phyloP scores from a whole-genome alignment of 2,329 filamentous ascomycete species.

The Stachybotrys elegans region DNA sequence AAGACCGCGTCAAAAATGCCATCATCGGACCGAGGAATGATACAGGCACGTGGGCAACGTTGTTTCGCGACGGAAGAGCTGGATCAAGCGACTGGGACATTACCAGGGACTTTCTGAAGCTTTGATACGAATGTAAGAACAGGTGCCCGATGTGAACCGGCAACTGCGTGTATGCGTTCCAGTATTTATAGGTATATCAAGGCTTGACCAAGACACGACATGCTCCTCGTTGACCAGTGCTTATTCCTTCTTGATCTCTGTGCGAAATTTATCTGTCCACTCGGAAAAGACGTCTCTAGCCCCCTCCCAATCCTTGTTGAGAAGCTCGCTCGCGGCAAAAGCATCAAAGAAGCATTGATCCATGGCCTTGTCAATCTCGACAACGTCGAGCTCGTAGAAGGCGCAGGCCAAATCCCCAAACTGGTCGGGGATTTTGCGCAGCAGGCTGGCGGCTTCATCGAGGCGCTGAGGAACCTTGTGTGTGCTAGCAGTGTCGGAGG shows the following conservation, averaged over 20 bases:
- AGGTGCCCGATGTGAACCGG: too few relatives aligned
- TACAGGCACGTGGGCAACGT: slow-evolving; percentile 20
- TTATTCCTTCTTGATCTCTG: slow-evolving; percentile 41
- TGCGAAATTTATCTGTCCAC: slow-evolving; percentile 62
- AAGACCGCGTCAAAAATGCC: slow-evolving; percentile 22
- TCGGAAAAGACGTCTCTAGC: slow-evolving; percentile 70
- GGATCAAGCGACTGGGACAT: slow-evolving; percentile 22
- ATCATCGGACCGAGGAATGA: slow-evolving; percentile 19
- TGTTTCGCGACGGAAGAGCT: slow-evolving; percentile 20
- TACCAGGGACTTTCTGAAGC: slow-evolving; percentile 19
- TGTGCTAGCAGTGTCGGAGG: slow-evolving; percentile 17
- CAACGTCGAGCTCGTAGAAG: slow-evolving; percentile 65
- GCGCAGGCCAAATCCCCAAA: slow-evolving; percentile 66
- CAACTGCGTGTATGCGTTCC: too few relatives aligned
- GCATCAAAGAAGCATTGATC: slow-evolving; percentile 57
- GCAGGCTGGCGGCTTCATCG: slow-evolving; percentile 50
- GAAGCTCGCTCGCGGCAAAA: slow-evolving; percentile 47
- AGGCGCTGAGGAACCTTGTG: slow-evolving; percentile 34
- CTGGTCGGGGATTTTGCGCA: slow-evolving; percentile 58
- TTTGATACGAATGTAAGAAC: slow-evolving; percentile 7
- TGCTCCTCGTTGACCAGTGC: too few relatives aligned
- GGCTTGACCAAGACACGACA: too few relatives aligned
- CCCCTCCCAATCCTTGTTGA: slow-evolving; percentile 58
- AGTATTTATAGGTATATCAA: too few relatives aligned
- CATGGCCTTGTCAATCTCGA: slow-evolving; percentile 54